phyloP scores from a whole-genome alignment of 768 basidiomycete genomes.

The Serendipita sp. region DNA sequence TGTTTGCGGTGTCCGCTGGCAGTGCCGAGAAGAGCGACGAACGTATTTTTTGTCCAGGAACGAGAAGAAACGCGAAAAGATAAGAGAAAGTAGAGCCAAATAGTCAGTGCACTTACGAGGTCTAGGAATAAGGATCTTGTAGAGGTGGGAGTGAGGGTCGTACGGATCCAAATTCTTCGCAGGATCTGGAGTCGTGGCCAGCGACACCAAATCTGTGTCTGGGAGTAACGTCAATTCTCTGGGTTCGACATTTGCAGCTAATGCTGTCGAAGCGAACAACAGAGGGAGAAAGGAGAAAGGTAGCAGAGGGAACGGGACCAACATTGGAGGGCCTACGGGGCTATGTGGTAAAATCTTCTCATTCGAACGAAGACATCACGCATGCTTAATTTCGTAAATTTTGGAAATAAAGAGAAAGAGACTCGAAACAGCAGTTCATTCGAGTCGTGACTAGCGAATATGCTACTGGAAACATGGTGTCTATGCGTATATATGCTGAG shows the following conservation, averaged over 20 bases:
- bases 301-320: neutral
- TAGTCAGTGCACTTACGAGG: slow-evolving; percentile 34
- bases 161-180: slow-evolving; percentile 48
- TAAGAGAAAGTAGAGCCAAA: slow-evolving; percentile 9
- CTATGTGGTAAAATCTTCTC: too few relatives aligned
- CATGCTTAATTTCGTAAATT: too few relatives aligned
- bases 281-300: neutral
- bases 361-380: too few relatives aligned
- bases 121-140: slow-evolving; percentile 75
- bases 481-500: too few relatives aligned
- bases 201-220: slow-evolving; percentile 28
- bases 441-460: too few relatives aligned
- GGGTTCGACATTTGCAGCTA: slow-evolving; percentile 4
- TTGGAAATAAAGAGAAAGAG: too few relatives aligned
- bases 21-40: slow-evolving; percentile 6
- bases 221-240: slow-evolving; percentile 12
- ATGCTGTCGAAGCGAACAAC: neutral
- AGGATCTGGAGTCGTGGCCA: slow-evolving; percentile 47
- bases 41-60: slow-evolving; percentile 20
- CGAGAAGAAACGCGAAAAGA: neutral
- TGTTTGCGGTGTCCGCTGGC: slow-evolving; percentile 57
- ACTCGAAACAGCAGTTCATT: too few relatives aligned
- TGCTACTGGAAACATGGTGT: too few relatives aligned
- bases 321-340: neutral
- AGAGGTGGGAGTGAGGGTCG: slow-evolving; percentile 57